These are phyloP conservation scores for Phaeophleospora eucalypticola DNA, from an alignment of 2,329 filamentous ascomycete genomes.

Conservation along the genomic window DNA sequence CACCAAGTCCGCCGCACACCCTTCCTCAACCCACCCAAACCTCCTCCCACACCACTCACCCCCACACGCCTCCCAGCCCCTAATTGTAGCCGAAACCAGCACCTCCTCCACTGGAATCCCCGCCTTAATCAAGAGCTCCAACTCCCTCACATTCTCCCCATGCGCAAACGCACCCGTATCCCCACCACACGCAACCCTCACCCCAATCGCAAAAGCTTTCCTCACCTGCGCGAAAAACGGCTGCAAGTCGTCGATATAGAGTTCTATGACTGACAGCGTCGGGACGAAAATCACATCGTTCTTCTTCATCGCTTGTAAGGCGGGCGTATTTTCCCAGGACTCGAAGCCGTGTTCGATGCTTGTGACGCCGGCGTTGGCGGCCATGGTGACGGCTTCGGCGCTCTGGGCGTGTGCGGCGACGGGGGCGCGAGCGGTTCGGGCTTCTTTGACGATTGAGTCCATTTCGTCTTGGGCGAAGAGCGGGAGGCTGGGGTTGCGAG, in stretches of 20 bases:
- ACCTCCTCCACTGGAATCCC: constrained; percentile 50
- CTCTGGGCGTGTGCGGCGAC: constrained; percentile 30
- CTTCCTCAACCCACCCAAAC: constrained; percentile 52
- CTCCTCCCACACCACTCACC: constrained; percentile 48
- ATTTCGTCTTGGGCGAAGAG: constrained; percentile 29
- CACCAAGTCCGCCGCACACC: constrained; percentile 50
- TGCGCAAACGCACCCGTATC: constrained; percentile 54
- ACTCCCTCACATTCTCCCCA: constrained; percentile 50
- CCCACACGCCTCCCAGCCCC: constrained; percentile 55
- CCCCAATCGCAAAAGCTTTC: constrained; percentile 44
- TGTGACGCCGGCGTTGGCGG: constrained; percentile 31
- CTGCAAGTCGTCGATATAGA: constrained; percentile 1
- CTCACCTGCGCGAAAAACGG: constrained; percentile 38
- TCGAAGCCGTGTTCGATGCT: constrained; percentile 32
- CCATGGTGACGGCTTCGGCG: constrained; percentile 30
- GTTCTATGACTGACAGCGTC: constrained; percentile 48
- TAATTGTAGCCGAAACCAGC: constrained; percentile 48
- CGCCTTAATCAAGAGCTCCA: constrained; percentile 52
- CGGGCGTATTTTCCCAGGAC: constrained; percentile 34
- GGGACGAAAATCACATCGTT: constrained; percentile 51
- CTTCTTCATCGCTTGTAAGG: constrained; percentile 44
- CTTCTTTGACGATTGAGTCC: constrained; percentile 30
- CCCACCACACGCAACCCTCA: constrained; percentile 51
- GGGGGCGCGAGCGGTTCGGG: constrained; percentile 23
- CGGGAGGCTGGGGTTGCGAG: constrained; percentile 26